Evolutionary conservation across 805 yeast species (phyloP).

Genomic region (Scheffersomyces coipomensis): DNA sequence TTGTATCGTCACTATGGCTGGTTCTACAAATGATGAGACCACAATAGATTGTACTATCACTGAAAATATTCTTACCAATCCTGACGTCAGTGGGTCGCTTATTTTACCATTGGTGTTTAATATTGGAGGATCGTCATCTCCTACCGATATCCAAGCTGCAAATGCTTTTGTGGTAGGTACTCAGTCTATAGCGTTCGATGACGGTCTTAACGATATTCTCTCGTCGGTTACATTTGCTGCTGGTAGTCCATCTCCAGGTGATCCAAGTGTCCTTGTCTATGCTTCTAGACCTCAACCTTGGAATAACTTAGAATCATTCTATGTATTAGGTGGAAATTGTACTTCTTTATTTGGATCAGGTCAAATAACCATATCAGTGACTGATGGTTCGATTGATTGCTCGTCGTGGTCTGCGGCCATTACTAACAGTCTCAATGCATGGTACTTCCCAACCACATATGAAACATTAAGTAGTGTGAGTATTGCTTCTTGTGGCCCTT

Average conservation of each 20-base stretch:
- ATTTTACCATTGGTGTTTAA: slow-evolving; percentile 18
- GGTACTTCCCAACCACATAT: no score
- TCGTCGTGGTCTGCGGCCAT: not conserved
- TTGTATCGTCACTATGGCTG: not conserved
- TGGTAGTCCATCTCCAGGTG: not conserved
- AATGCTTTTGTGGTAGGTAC: slow-evolving; percentile 7
- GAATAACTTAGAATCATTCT: not conserved
- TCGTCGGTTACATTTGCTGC: slow-evolving; percentile 6
- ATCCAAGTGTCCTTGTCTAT: not conserved
- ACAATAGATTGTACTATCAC: not conserved
- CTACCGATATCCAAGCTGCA: not conserved
- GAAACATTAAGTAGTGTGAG: not conserved
- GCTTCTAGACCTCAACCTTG: not conserved
- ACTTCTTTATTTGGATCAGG: not conserved
- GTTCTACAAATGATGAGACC: not conserved
- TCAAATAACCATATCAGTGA: slow-evolving; percentile 2
- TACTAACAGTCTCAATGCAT: not conserved
- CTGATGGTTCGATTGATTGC: slow-evolving; percentile 4
- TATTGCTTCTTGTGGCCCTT: not conserved
- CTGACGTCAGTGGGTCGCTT: slow-evolving; percentile 10
- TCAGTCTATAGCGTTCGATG: slow-evolving; percentile 10
- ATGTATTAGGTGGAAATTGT: not conserved
- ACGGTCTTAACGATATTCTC: slow-evolving; percentile 10
- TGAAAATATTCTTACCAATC: not conserved
- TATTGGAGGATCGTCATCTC: slow-evolving; percentile 10